Percentiles rank a stretch among this genome's conserved stretches.
Conservation (phyloP, 352 stramenopile genomes). For the Globisporangium nunn region DNA sequence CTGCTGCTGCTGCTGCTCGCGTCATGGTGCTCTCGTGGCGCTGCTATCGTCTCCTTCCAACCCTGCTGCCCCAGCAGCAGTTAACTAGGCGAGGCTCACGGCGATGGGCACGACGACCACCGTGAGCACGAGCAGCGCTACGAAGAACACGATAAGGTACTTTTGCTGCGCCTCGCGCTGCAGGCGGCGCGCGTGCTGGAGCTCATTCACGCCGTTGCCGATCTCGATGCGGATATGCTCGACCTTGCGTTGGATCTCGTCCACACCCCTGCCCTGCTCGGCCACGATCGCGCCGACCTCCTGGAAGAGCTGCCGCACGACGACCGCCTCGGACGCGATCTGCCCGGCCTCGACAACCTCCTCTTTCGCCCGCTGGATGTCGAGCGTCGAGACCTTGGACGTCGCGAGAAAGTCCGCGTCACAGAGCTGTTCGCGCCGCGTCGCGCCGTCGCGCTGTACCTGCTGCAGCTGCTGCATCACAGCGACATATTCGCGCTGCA, state of each 20-base stretch:
- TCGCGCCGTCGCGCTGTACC: slow-evolving; percentile 43
- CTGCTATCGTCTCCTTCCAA: not conserved
- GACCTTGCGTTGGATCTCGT: slow-evolving; percentile 69
- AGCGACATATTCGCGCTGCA: slow-evolving; percentile 54
- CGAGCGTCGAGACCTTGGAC: slow-evolving; percentile 47
- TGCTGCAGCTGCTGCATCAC: slow-evolving; percentile 69
- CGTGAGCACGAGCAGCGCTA: slow-evolving; percentile 12
- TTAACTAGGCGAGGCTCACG: slow-evolving; percentile 19
- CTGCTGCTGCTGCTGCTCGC: not conserved
- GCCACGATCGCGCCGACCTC: slow-evolving; percentile 54
- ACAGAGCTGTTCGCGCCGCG: slow-evolving; percentile 52
- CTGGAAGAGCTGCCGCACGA: slow-evolving; percentile 66
- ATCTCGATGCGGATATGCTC: slow-evolving; percentile 70
- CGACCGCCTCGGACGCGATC: slow-evolving; percentile 51
- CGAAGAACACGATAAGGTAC: slow-evolving; percentile 19
- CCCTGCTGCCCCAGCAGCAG: not conserved
- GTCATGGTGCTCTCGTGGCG: not conserved
- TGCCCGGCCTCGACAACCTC: slow-evolving; percentile 60
- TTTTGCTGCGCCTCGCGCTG: slow-evolving; percentile 62
- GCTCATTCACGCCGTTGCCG: slow-evolving; percentile 57
- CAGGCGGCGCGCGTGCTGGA: slow-evolving; percentile 51
- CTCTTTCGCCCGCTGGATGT: slow-evolving; percentile 73
- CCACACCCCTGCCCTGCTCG: slow-evolving; percentile 60
- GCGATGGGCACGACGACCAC: slow-evolving; percentile 50
- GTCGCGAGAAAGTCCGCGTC: slow-evolving; percentile 61